phyloP scores from a whole-genome alignment of 1,139 yeast species.

The Ashbya aceris region DNA sequence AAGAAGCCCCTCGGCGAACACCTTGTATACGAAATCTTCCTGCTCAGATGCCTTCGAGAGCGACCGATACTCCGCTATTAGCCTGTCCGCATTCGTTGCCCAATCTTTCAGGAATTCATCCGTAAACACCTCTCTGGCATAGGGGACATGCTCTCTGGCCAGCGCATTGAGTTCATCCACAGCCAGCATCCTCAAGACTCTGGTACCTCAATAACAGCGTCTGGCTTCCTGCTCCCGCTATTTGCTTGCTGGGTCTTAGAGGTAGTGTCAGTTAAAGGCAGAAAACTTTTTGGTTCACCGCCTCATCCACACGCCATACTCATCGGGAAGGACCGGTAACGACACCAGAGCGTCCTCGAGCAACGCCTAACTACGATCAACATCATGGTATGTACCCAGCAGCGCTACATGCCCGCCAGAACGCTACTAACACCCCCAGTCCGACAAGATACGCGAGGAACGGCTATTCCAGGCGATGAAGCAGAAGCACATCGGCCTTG shows the following conservation, averaged over 20 bases:
- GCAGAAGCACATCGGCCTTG: constrained; percentile 26
- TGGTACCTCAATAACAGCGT: no score
- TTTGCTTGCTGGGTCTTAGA: no score
- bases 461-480: constrained; percentile 21
- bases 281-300: no score
- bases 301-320: no score
- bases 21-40: constrained; percentile 1
- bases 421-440: constrained; percentile 12
- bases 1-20: constrained; percentile 7
- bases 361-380: no score
- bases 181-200: not conserved
- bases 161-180: constrained; percentile 11
- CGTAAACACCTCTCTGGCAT: constrained; percentile 8
- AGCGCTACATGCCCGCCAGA: no score
- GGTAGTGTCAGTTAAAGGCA: no score
- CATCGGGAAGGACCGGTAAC: no score
- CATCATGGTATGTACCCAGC: no score
- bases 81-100: constrained; percentile 31
- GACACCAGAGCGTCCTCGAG: no score
- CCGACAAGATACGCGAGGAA: constrained; percentile 24
- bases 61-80: constrained; percentile 62
- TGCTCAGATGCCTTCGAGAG: constrained; percentile 21
- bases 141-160: constrained; percentile 7
- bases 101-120: constrained; percentile 13
- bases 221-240: no score